phyloP scores from a whole-genome alignment of 768 basidiomycete genomes.

The Boletus sp. region DNA sequence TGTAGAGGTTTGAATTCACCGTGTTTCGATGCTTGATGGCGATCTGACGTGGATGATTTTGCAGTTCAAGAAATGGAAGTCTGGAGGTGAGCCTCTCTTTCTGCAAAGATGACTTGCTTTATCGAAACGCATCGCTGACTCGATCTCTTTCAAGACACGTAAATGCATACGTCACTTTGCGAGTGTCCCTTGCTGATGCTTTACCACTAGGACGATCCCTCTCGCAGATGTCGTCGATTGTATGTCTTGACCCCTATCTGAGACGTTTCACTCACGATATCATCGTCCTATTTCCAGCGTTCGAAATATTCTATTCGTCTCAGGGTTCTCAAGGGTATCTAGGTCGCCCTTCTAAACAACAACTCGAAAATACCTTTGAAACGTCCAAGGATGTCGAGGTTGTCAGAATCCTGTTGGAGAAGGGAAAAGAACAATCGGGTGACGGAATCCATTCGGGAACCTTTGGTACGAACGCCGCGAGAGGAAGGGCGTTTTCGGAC shows the following conservation, averaged over 20 bases:
- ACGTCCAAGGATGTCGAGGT: constrained; percentile 66
- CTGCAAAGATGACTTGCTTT: background rate
- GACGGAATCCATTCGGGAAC: constrained; percentile 41
- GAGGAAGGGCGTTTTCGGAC: constrained; percentile 39
- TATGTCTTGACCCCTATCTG: constrained; percentile 35
- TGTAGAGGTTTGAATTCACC: constrained; percentile 51
- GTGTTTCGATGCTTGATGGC: constrained; percentile 2
- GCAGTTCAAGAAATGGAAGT: constrained; percentile 78
- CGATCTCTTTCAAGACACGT: constrained; percentile 57
- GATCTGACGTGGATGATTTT: constrained; percentile 7
- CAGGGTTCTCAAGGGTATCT: constrained; percentile 81
- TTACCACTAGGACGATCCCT: constrained; percentile 55
- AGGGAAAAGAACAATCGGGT: constrained; percentile 56
- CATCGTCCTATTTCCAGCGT: constrained; percentile 45
- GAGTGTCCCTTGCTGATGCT: constrained; percentile 12
- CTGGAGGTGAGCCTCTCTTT: constrained; percentile 55
- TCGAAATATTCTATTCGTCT: constrained; percentile 63
- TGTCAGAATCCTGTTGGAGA: constrained; percentile 54
- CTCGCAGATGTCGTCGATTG: constrained; percentile 80
- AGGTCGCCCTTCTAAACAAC: constrained; percentile 74
- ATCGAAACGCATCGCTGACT: constrained; percentile 10
- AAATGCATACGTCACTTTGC: constrained; percentile 27
- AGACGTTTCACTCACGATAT: background rate
- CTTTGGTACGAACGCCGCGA: constrained; percentile 18
- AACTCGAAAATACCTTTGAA: constrained; percentile 72